Conservation (phyloP, 2,329 filamentous ascomycete species). For the Sporothrix luriei region DNA sequence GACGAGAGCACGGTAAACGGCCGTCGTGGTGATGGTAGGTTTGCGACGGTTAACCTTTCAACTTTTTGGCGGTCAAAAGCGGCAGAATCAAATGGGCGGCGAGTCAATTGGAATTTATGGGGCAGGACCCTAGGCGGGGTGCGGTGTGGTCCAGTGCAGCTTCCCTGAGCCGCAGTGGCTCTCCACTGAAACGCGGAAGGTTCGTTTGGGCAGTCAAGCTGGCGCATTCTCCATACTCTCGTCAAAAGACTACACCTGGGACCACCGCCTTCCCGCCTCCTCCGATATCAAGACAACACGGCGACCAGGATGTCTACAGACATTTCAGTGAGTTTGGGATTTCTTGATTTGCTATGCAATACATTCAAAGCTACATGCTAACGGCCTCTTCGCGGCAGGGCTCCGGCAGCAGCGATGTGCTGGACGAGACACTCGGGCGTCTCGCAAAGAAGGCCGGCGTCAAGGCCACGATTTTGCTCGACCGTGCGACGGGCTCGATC, state of each 20-base stretch:
- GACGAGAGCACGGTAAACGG: not conserved
- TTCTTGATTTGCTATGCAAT: not conserved
- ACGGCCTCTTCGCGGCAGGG: not conserved
- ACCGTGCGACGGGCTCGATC: constrained; percentile 70
- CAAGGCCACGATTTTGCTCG: constrained; percentile 74
- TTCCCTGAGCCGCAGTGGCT: not conserved
- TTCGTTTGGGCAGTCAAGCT: not conserved
- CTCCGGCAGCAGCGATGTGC: constrained; percentile 57
- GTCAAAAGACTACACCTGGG: not conserved
- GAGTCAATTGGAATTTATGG: not conserved
- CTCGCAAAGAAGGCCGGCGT: constrained; percentile 78
- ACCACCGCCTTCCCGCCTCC: not conserved
- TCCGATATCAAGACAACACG: no score
- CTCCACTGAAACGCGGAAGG: constrained; percentile 18
- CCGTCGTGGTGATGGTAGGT: constrained; percentile 17
- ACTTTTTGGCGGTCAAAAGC: constrained; percentile 43
- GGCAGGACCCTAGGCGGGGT: not conserved
- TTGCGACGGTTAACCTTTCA: constrained; percentile 24
- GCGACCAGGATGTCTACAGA: constrained; percentile 31
- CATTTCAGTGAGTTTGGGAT: constrained; percentile 29
- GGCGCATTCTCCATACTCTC: no score
- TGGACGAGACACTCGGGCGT: constrained; percentile 67
- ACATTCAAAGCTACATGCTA: not conserved
- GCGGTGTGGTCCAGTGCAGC: not conserved
- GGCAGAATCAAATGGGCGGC: constrained; percentile 37